Evolutionary conservation across 495 filamentous ascomycete genomes (phyloP).

Genomic region (Aspergillus egyptiacus): DNA sequence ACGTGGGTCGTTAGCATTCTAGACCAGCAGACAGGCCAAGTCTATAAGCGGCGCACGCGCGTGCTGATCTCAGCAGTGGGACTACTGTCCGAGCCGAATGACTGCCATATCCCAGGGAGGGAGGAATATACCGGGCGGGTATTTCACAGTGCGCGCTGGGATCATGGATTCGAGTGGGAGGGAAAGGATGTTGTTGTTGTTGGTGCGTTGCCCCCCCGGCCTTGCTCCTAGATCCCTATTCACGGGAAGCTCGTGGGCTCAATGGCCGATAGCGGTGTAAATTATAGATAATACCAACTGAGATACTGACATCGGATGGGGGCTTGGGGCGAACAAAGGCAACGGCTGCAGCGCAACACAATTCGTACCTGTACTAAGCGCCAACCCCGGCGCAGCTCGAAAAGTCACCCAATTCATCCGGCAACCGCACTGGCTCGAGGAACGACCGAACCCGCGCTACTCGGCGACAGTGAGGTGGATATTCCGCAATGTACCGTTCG

Average conservation of each 20-base stretch:
- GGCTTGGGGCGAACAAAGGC: too few relatives aligned
- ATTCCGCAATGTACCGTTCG: conserved; percentile 24
- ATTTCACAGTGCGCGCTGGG: conserved; percentile 58
- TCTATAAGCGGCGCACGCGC: conserved; percentile 29
- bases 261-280: too few relatives aligned
- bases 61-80: conserved; percentile 46
- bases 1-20: conserved; percentile 42
- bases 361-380: conserved; percentile 32
- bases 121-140: conserved; percentile 44
- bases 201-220: conserved; percentile 25
- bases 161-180: conserved; percentile 46
- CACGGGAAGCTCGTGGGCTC: too few relatives aligned
- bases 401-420: conserved; percentile 45
- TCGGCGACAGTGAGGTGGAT: conserved; percentile 32
- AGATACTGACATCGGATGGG: too few relatives aligned
- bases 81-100: conserved; percentile 35
- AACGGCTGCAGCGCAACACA: conserved; percentile 42
- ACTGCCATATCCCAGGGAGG: conserved; percentile 42
- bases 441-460: conserved; percentile 27
- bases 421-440: conserved; percentile 46
- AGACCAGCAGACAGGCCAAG: conserved; percentile 24
- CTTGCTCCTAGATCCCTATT: too few relatives aligned
- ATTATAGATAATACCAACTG: too few relatives aligned
- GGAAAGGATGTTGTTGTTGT: conserved; percentile 53
- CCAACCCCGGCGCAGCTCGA: conserved; percentile 26